A percentile compares a stretch with the other conserved stretches of the same genome.
phyloP scores from a whole-genome alignment of 345 rosid genomes.

The Salix dunnii region DNA sequence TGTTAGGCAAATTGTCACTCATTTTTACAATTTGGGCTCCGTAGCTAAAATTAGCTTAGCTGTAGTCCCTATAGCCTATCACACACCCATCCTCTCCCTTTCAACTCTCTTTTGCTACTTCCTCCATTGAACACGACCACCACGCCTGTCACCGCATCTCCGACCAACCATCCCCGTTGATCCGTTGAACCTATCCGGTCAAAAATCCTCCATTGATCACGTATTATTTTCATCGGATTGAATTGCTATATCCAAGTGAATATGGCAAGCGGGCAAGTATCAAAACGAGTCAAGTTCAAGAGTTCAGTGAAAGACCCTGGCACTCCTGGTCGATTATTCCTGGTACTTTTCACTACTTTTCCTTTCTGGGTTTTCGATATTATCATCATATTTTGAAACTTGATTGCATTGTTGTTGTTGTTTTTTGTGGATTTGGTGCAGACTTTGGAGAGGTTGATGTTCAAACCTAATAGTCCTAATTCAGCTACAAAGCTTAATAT shows the following conservation, averaged over 20 bases:
- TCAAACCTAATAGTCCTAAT: conserved; percentile 60
- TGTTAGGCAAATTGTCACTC: not conserved
- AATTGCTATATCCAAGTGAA: not conserved
- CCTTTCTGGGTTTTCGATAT: not conserved
- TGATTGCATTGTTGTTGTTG: not conserved
- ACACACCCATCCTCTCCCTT: not conserved
- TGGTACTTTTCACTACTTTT: conserved; percentile 36
- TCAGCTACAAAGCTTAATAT: conserved; percentile 67
- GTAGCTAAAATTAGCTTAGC: not conserved
- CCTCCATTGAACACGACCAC: not conserved
- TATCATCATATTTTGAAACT: not conserved
- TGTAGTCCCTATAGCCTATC: not conserved
- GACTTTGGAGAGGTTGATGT: conserved; percentile 60
- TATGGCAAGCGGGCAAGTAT: conserved; percentile 55
- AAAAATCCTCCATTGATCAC: not conserved
- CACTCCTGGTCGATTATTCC: conserved; percentile 60
- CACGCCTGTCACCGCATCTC: not conserved
- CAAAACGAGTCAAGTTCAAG: conserved; percentile 71
- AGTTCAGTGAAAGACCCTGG: conserved; percentile 77
- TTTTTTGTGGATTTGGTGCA: conserved; percentile 16
- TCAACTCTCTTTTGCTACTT: not conserved
- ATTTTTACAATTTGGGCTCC: not conserved
- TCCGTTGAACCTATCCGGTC: not conserved
- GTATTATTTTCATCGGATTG: not conserved
- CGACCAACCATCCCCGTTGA: not conserved